A percentile compares a stretch with the other conserved stretches of the same genome.
Conservation (phyloP, 2,329 filamentous ascomycete genomes). For the Nemania sp. region DNA sequence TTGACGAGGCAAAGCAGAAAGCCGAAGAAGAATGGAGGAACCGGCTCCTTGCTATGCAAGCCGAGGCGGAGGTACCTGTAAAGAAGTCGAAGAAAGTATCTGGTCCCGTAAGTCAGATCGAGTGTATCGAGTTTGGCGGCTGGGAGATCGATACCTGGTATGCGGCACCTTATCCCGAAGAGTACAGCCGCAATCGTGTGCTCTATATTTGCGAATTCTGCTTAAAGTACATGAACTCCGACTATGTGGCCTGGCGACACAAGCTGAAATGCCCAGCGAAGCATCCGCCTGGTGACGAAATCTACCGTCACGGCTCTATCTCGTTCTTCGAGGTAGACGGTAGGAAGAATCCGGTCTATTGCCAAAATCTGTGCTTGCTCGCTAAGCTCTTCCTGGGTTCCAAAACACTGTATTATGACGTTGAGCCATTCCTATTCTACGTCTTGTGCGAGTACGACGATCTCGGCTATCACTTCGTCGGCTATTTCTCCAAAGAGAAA, state of each 20-base stretch:
- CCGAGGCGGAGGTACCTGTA: constrained; percentile 63
- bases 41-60: constrained; percentile 63
- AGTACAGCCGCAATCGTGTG: constrained; percentile 94
- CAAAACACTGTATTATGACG: constrained; percentile 97
- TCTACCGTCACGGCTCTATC: constrained; percentile 87
- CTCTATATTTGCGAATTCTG: constrained; percentile 99
- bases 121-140: constrained; percentile 96
- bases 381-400: constrained; percentile 98
- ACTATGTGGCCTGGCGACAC: constrained; percentile 97
- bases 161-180: constrained; percentile 94
- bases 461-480: constrained; percentile 91
- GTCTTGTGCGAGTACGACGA: constrained; percentile 95
- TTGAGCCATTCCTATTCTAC: constrained; percentile 96
- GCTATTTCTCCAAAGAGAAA: constrained; percentile 99
- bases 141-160: constrained; percentile 99
- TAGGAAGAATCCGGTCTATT: constrained; percentile 96
- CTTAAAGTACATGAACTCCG: constrained; percentile 98
- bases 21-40: constrained; percentile 91
- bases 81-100: constrained; percentile 74
- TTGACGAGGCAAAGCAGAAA: constrained; percentile 86
- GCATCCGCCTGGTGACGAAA: constrained; percentile 95
- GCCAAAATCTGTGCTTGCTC: constrained; percentile 93
- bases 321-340: constrained; percentile 98
- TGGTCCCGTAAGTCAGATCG: constrained; percentile 93
- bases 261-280: constrained; percentile 97